Base-by-base conservation (phyloP, 106 monocot species). In the Apostasia shenzhenica region DNA sequence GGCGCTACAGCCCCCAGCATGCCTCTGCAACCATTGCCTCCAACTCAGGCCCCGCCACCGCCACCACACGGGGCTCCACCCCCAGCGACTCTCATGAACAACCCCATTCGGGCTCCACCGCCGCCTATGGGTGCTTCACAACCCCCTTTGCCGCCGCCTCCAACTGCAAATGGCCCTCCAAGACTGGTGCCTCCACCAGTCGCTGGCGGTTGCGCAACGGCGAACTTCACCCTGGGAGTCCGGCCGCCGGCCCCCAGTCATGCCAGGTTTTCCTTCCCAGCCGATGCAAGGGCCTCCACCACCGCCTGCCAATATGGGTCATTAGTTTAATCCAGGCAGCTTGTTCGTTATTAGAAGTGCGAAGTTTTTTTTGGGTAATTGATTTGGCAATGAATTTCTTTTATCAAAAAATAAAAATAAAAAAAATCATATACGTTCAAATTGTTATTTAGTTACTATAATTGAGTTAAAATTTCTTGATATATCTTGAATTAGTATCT, bases 131-230 rank as follows among this genome's bases (percentile, higher is more conserved):
- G 61, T 2, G 75, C 76, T 8, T 48, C 58, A 4, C 91, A 84
- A 42, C 81, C 79, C 3, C 93, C 84, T 0, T 85, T 80, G 14
- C 95, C 95, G n/a, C n/a, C n/a, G 0, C 99, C 89, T 0, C 83
- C 79, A 8, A 45, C 69, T 3, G 74, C 56, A 13, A 92, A 92
- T 59, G 93, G 90, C 6, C 81, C 74, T 10, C 76, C 83, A 0
- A 66, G 91, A 3, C 83, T 81, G 9, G 81, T 85, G 37, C 81
- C 85, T 14, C 88, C 91, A 0, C 91, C 91, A 49, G 76, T 83
- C 4, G 37, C 77, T 12, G 78, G 71, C 8, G 63, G 75, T 38
- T 51, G 86, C 4, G 68, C 68, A 42, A 94, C 87, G 85, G 72
- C 86, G 2, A 89, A 81, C 68, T 88, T 88, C 70, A 84, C 86